Evolutionary conservation across 2,329 filamentous ascomycete genomes (phyloP).

Genomic region (Fulvia fulva): DNA sequence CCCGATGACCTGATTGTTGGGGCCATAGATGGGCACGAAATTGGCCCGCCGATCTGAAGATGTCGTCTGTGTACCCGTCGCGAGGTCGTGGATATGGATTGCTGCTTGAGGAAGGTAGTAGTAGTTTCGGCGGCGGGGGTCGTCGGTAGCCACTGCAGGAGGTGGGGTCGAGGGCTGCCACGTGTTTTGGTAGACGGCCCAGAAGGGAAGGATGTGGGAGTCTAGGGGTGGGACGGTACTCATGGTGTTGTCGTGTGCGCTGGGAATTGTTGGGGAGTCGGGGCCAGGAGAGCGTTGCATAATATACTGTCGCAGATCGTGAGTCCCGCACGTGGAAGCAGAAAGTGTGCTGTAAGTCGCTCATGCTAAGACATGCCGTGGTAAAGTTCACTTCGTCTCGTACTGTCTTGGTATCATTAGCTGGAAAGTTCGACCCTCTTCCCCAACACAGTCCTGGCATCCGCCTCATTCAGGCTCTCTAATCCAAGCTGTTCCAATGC

Average conservation of each 20-base stretch:
- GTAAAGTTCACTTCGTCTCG: not conserved
- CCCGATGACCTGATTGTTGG: not conserved
- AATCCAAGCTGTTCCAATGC: constrained; percentile 61
- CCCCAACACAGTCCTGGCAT: constrained; percentile 64
- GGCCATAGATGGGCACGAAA: not conserved
- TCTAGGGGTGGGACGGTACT: not conserved
- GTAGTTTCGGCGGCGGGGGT: no score
- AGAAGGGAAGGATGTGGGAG: not conserved
- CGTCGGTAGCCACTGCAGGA: no score
- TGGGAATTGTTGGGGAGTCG: not conserved
- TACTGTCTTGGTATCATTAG: constrained; percentile 6
- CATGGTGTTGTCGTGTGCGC: not conserved
- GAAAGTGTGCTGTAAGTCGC: not conserved
- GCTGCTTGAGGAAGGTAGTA: not conserved
- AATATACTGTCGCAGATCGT: not conserved
- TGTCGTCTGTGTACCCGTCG: not conserved
- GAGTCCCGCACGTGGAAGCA: not conserved
- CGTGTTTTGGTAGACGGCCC: not conserved
- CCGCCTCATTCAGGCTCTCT: constrained; percentile 57
- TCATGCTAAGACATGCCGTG: not conserved
- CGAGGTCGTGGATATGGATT: not conserved
- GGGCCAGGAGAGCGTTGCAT: not conserved
- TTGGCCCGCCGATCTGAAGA: not conserved
- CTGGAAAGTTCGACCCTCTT: constrained; percentile 57
- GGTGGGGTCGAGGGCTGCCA: not conserved